Conservation (phyloP, 805 yeast species). For the Candida maesae region DNA sequence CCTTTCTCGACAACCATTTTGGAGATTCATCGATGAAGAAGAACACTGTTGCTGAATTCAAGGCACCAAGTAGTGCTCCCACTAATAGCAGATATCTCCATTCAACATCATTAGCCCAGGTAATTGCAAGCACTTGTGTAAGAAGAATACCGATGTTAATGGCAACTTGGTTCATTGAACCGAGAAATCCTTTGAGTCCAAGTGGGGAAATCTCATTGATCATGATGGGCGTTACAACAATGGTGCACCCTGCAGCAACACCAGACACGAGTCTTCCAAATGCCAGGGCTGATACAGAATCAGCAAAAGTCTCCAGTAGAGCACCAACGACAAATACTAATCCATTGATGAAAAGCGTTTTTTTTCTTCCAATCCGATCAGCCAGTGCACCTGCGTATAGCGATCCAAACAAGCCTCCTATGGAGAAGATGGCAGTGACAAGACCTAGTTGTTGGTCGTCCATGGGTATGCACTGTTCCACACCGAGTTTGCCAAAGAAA, state of each 20-base stretch:
- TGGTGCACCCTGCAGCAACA: slow-evolving; percentile 79
- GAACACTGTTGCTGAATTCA: slow-evolving; percentile 40
- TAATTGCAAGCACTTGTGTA: slow-evolving; percentile 72
- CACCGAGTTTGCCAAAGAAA: slow-evolving; percentile 37
- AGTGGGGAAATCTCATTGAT: slow-evolving; percentile 79
- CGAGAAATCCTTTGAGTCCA: slow-evolving; percentile 67
- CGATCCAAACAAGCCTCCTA: slow-evolving; percentile 83
- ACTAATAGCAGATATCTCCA: slow-evolving; percentile 75
- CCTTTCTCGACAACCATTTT: slow-evolving; percentile 64
- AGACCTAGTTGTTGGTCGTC: slow-evolving; percentile 58
- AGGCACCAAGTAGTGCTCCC: slow-evolving; percentile 52
- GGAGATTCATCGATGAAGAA: slow-evolving; percentile 70
- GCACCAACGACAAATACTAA: slow-evolving; percentile 59
- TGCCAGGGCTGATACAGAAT: slow-evolving; percentile 40
- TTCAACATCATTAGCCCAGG: slow-evolving; percentile 55
- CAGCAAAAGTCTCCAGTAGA: slow-evolving; percentile 48
- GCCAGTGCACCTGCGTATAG: slow-evolving; percentile 62
- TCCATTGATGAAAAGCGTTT: slow-evolving; percentile 48
- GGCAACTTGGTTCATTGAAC: slow-evolving; percentile 85
- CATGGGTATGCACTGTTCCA: slow-evolving; percentile 54
- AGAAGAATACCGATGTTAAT: slow-evolving; percentile 80
- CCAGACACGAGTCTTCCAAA: slow-evolving; percentile 80
- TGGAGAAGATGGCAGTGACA: slow-evolving; percentile 71
- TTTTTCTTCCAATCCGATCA: slow-evolving; percentile 60
- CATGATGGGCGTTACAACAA: slow-evolving; percentile 81